These are phyloP conservation scores for Lactarius quietus DNA, from an alignment of 768 basidiomycete genomes.

Conservation along the genomic window DNA sequence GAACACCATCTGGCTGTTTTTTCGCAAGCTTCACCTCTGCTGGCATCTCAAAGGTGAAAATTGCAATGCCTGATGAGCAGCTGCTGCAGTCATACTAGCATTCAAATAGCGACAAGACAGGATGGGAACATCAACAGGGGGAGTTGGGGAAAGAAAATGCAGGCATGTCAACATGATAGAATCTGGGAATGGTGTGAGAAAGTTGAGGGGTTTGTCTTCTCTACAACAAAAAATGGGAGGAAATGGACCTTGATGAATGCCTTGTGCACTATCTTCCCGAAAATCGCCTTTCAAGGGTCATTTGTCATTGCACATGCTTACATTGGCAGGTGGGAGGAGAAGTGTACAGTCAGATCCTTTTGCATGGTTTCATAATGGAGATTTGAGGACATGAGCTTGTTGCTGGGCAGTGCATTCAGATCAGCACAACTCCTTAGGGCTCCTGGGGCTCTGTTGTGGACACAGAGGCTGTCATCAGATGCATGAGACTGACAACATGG, in stretches of 20 bases:
- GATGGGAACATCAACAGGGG: conserved; percentile 23
- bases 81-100: conserved; percentile 94
- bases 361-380: conserved; percentile 89
- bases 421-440: neutral
- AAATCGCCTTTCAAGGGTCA: conserved; percentile 60
- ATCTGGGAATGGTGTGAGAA: conserved; percentile 37
- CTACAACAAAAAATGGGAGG: conserved; percentile 53
- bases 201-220: conserved; percentile 50
- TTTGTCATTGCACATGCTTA: neutral
- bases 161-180: conserved; percentile 23
- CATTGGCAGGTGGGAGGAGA: conserved; percentile 15
- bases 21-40: conserved; percentile 80
- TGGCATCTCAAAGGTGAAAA: conserved; percentile 72
- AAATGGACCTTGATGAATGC: conserved; percentile 83
- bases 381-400: conserved; percentile 71
- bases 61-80: conserved; percentile 81
- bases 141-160: conserved; percentile 15
- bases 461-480: conserved; percentile 16
- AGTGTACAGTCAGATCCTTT: conserved; percentile 79
- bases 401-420: conserved; percentile 4
- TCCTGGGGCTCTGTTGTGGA: conserved; percentile 20
- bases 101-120: conserved; percentile 38
- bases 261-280: conserved; percentile 87
- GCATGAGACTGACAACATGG: conserved; percentile 16
- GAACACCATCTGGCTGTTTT: conserved; percentile 79